Conservation (phyloP, 345 rosid genomes). For the Hibiscus syriacus region DNA sequence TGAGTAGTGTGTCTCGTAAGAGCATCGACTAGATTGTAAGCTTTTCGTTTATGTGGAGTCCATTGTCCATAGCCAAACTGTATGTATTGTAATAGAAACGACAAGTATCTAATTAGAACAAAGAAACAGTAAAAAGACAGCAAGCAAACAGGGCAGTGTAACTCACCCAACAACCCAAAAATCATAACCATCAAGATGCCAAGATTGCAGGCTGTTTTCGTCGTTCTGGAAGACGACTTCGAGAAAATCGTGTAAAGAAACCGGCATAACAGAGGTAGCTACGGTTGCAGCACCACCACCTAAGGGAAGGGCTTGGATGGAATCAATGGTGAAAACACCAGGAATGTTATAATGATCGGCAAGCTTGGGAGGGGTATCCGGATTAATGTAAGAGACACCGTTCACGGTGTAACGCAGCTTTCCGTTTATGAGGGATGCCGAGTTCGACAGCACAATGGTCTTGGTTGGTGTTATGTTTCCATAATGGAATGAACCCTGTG, state of each 20-base stretch:
- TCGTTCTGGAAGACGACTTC: slow-evolving; percentile 77
- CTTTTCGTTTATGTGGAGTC: slow-evolving; percentile 41
- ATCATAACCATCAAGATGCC: slow-evolving; percentile 97
- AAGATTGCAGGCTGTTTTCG: slow-evolving; percentile 61
- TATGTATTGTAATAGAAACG: not conserved
- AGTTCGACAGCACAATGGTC: slow-evolving; percentile 53
- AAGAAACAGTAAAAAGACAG: not conserved
- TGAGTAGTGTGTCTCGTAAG: slow-evolving; percentile 83
- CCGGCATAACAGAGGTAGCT: slow-evolving; percentile 58
- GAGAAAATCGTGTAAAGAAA: slow-evolving; percentile 48
- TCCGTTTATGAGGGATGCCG: slow-evolving; percentile 70
- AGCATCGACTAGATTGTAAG: slow-evolving; percentile 67
- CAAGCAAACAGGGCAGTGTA: not conserved
- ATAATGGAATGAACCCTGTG: slow-evolving; percentile 90
- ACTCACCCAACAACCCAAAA: slow-evolving; percentile 91
- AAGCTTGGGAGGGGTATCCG: slow-evolving; percentile 83
- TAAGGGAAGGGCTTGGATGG: slow-evolving; percentile 49
- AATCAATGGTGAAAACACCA: slow-evolving; percentile 51
- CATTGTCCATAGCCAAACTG: slow-evolving; percentile 81
- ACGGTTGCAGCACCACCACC: slow-evolving; percentile 36
- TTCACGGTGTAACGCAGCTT: slow-evolving; percentile 76
- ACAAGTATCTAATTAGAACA: slow-evolving; percentile 13
- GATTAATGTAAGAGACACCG: slow-evolving; percentile 55
- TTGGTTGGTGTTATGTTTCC: slow-evolving; percentile 51
- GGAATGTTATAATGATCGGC: slow-evolving; percentile 68